Evolutionary conservation across 805 yeast genomes (phyloP).

Genomic region (Cyberlindnera euphorbiae): DNA sequence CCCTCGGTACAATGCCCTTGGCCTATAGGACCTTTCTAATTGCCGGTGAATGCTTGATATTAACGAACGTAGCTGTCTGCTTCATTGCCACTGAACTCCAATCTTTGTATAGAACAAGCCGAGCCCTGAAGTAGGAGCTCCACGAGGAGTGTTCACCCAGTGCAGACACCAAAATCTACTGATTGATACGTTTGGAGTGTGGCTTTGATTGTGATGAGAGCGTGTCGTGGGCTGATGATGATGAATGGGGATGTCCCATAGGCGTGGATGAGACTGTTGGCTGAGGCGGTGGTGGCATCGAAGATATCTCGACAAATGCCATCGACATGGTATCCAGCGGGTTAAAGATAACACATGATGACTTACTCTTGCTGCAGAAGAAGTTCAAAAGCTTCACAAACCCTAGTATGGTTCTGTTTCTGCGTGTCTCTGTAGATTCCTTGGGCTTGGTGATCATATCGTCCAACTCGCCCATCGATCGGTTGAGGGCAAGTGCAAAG

Average conservation of each 20-base stretch:
- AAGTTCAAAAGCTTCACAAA: constrained; percentile 17
- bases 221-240: too few relatives aligned
- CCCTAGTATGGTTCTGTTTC: constrained; percentile 9
- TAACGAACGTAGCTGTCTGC: constrained; percentile 14
- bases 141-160: constrained; percentile 21
- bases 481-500: constrained; percentile 14
- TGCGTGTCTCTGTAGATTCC: constrained; percentile 6
- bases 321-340: constrained; percentile 15
- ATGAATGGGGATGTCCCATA: too few relatives aligned
- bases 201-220: too few relatives aligned
- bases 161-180: constrained; percentile 19
- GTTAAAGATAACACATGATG: constrained; percentile 16
- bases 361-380: constrained; percentile 14
- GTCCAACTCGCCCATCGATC: constrained; percentile 13
- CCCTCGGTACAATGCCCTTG: constrained; percentile 7
- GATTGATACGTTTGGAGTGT: constrained; percentile 14
- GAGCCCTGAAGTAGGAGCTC: constrained; percentile 15
- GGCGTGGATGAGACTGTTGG: too few relatives aligned
- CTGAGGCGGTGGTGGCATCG: too few relatives aligned
- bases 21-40: constrained; percentile 12
- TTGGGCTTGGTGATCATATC: constrained; percentile 3
- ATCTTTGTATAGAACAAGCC: constrained; percentile 23
- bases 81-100: constrained; percentile 10
- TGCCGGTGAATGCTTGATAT: constrained; percentile 17
- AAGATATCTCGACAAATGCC: constrained; percentile 20